Base-by-base conservation (phyloP, 176 grass and related monocot genomes). In the Thalia dealbata region DNA sequence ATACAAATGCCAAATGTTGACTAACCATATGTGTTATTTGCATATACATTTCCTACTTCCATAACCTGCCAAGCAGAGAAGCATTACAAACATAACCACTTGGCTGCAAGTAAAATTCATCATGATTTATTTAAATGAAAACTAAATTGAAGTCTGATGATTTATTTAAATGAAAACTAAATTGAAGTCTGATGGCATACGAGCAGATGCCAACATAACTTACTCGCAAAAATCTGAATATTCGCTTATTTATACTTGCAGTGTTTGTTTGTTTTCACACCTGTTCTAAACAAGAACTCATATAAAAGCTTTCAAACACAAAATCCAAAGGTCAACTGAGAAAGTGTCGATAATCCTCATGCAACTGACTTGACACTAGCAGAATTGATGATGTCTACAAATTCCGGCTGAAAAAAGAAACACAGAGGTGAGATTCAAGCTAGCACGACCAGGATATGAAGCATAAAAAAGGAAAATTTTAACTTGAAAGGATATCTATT, bases 311-410 rank as follows among this genome's bases (percentile, higher is more conserved):
- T 61, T 3, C 56, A 1, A 8, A 61, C 23, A n/a, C 56, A 24
- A 61, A 61, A 61, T 24, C 12, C 23, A 11, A 61, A 61, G 21
- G 22, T 26, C 56, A 35, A 64, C 62, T 18, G 27, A 30, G 26
- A 32, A 28, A 64, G 14, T 10, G 15, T 28, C 10, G 2, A 30
- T 15, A 14, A 3, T n/a, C 2, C 16, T 32, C 27, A 84, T 29
- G 81, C 78, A 21, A 81, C 78, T 52, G 83, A 89, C 68, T 91
- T 91, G 26, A 83, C 84, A 32, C 75, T 87, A 38, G 86, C 89
- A 75, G 86, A 76, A 54, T 85, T 91, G 70, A 96, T 84, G 61
- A 91, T 91, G 16, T 92, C 89, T 76, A 96, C 84, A 65, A 96
- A 96, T 62, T 96, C 89, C 52, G 86, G 84, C 89, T 91, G 82